Conservation (phyloP, 2,329 filamentous ascomycete genomes). For the Diplodia scrobiculata region DNA sequence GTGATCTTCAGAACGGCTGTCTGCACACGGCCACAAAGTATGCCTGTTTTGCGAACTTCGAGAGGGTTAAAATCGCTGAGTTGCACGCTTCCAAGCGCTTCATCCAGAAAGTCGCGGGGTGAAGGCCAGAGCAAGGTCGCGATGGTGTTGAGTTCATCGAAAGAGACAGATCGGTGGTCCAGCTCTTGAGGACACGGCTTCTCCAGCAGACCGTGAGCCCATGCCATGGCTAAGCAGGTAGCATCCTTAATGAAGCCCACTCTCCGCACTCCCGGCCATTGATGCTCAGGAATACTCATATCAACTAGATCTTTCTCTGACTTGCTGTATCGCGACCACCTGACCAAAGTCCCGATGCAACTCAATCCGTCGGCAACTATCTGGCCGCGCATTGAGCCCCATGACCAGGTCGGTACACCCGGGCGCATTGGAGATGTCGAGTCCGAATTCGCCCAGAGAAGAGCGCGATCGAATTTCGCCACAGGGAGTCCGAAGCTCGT, state of each 20-base stretch:
- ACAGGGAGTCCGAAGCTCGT: neutral
- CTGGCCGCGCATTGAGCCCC: neutral
- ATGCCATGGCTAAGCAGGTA: neutral
- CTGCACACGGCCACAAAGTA: neutral
- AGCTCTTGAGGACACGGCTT: neutral
- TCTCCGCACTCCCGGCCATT: neutral
- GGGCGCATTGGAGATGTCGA: neutral
- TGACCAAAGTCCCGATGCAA: neutral
- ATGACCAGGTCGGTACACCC: neutral
- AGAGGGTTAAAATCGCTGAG: neutral
- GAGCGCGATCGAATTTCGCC: neutral
- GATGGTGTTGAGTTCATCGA: neutral
- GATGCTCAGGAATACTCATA: fast-evolving
- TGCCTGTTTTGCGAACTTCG: neutral
- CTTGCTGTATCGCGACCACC: neutral
- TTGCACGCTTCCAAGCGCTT: neutral
- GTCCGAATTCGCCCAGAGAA: neutral
- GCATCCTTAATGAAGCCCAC: neutral
- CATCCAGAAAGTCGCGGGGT: neutral
- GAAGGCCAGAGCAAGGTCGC: neutral
- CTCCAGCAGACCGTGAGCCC: neutral
- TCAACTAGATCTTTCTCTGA: neutral
- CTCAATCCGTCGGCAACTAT: neutral
- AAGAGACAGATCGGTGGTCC: neutral
- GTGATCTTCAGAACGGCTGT: neutral